A percentile compares a stretch with the other conserved stretches of the same genome.
Conservation (phyloP, 805 yeast species). For the Komagataella kurtzmanii region DNA sequence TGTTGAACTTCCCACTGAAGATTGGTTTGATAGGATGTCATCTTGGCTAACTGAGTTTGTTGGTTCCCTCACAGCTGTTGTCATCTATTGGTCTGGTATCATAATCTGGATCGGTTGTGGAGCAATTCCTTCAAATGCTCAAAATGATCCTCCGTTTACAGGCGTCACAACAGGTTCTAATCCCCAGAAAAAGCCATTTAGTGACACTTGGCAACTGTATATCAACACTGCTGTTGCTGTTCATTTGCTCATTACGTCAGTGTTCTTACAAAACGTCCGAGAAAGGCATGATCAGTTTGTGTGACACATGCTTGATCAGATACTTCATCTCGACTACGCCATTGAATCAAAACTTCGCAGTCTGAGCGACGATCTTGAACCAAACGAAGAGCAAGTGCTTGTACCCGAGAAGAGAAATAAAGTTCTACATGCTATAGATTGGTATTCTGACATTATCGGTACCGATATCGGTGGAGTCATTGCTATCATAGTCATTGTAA, state of each 20-base stretch:
- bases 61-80: conserved; percentile 19
- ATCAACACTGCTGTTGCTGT: conserved; percentile 28
- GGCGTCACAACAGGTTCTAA: background rate
- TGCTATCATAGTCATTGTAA: conserved; percentile 17
- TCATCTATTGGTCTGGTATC: conserved; percentile 23
- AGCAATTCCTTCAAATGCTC: conserved; percentile 8
- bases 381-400: conserved; percentile 8
- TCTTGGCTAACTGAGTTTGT: conserved; percentile 11
- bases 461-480: conserved; percentile 25
- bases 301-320: background rate
- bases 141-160: background rate
- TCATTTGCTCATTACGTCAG: conserved; percentile 18
- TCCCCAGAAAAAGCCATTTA: conserved; percentile 10
- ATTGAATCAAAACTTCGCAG: conserved; percentile 6
- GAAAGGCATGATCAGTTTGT: background rate
- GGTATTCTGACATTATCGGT: conserved; percentile 28
- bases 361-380: conserved; percentile 18
- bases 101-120: conserved; percentile 25
- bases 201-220: conserved; percentile 25
- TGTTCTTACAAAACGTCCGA: conserved; percentile 9
- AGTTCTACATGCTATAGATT: conserved; percentile 15
- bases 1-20: conserved; percentile 10
- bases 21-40: conserved; percentile 21
- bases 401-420: conserved; percentile 14
- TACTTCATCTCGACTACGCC: conserved; percentile 7